phyloP scores from a whole-genome alignment of 2,329 filamentous ascomycete species.

The Aureobasidium leucospermi region DNA sequence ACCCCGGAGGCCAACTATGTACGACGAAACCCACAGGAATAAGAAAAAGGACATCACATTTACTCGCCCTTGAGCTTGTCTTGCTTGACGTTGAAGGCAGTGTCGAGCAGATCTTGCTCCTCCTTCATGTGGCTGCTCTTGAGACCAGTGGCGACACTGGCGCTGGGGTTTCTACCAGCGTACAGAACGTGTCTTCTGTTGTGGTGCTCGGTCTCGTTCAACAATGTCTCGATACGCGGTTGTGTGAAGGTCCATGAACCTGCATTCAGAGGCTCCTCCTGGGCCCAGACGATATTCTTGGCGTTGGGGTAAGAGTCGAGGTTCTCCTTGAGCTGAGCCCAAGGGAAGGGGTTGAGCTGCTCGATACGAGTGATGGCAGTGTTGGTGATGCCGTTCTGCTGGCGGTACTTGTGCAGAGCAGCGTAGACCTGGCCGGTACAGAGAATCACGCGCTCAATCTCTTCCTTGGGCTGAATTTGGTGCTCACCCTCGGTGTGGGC shows the following conservation, averaged over 20 bases:
- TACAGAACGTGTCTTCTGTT: slow-evolving; percentile 95
- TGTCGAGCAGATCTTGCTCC: slow-evolving; percentile 72
- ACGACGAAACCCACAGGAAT: neutral
- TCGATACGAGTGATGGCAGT: slow-evolving; percentile 92
- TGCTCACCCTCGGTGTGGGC: slow-evolving; percentile 62
- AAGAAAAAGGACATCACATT: neutral
- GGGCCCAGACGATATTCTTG: slow-evolving; percentile 93
- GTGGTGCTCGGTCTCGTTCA: slow-evolving; percentile 89
- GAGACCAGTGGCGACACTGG: slow-evolving; percentile 85
- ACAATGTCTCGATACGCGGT: slow-evolving; percentile 89
- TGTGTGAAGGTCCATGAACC: slow-evolving; percentile 97
- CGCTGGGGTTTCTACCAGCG: slow-evolving; percentile 86
- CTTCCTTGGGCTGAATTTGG: slow-evolving; percentile 66
- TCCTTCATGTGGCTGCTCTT: slow-evolving; percentile 87
- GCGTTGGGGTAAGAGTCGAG: slow-evolving; percentile 95
- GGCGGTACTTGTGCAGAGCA: slow-evolving; percentile 83
- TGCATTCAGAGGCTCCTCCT: slow-evolving; percentile 96
- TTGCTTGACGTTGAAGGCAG: slow-evolving; percentile 57
- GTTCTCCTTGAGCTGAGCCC: slow-evolving; percentile 94
- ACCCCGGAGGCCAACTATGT: slow-evolving; percentile 5
- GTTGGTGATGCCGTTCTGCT: slow-evolving; percentile 77
- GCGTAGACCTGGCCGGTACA: slow-evolving; percentile 94
- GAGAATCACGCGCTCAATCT: slow-evolving; percentile 89
- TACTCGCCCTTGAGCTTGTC: slow-evolving; percentile 61
- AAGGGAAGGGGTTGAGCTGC: slow-evolving; percentile 98